A percentile compares a stretch with the other conserved stretches of the same genome.
phyloP scores from a whole-genome alignment of 768 basidiomycete genomes.

The Thelephora aurantiotincta region DNA sequence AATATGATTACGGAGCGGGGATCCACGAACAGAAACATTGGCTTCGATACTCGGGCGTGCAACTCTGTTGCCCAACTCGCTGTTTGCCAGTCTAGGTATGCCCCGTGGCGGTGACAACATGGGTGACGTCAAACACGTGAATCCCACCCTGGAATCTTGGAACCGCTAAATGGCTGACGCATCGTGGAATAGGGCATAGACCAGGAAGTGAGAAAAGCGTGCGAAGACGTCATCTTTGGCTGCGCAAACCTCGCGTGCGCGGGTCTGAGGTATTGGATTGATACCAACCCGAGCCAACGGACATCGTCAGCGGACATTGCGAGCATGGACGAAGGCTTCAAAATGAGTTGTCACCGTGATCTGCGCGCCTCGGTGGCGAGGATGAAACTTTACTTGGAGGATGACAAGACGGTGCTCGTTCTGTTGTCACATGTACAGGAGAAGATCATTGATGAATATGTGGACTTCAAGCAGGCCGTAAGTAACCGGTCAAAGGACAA shows the following conservation, averaged over 20 bases:
- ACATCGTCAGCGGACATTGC: conserved; percentile 7
- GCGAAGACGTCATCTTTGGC: conserved; percentile 67
- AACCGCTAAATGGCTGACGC: conserved; percentile 2
- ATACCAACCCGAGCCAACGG: conserved; percentile 7
- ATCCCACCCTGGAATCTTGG: conserved; percentile 9
- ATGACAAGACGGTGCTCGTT: conserved; percentile 64
- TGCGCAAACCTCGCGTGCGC: conserved; percentile 43
- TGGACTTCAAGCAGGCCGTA: conserved; percentile 52
- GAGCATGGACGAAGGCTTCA: conserved; percentile 39
- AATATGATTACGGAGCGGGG: background rate
- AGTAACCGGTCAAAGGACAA: conserved; percentile 4
- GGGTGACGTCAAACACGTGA: conserved; percentile 59
- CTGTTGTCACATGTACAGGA: conserved; percentile 67
- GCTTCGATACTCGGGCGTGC: conserved; percentile 48
- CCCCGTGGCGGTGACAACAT: conserved; percentile 42
- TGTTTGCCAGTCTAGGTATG: conserved; percentile 61
- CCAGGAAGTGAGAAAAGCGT: conserved; percentile 67
- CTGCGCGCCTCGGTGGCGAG: conserved; percentile 39
- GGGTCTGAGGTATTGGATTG: conserved; percentile 51
- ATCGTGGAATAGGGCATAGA: conserved; percentile 57
- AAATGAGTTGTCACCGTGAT: conserved; percentile 37
- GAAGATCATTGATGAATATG: conserved; percentile 62
- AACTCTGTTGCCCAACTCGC: conserved; percentile 48
- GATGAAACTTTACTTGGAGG: conserved; percentile 67
- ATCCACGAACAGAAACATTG: conserved; percentile 29